phyloP scores from a whole-genome alignment of 2,329 filamentous ascomycete genomes.

The Phoma sp. region DNA sequence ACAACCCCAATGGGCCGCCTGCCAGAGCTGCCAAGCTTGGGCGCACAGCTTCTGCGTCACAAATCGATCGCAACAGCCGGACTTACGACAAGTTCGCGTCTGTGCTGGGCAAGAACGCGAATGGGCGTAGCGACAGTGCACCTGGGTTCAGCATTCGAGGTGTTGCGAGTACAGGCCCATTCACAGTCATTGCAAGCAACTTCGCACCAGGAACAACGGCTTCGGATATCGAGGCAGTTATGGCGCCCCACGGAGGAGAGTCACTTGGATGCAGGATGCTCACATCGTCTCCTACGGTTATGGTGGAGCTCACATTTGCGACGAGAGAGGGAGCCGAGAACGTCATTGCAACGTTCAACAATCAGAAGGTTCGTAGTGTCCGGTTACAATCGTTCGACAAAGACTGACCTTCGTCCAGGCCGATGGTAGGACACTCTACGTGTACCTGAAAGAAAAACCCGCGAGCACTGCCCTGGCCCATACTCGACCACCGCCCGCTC shows the following conservation, averaged over 20 bases:
- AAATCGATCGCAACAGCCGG: slow-evolving; percentile 52
- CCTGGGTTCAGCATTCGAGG: slow-evolving; percentile 73
- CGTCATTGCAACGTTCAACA: slow-evolving; percentile 78
- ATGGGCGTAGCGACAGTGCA: slow-evolving; percentile 40
- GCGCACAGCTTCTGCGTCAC: slow-evolving; percentile 49
- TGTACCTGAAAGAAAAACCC: slow-evolving; percentile 69
- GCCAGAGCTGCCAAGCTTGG: slow-evolving; percentile 42
- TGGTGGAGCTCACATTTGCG: slow-evolving; percentile 79
- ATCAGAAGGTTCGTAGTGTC: slow-evolving; percentile 69
- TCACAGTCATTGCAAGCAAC: slow-evolving; percentile 78
- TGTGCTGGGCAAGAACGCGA: slow-evolving; percentile 33
- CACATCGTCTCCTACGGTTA: slow-evolving; percentile 72
- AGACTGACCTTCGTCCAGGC: slow-evolving; percentile 61
- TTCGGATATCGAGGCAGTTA: slow-evolving; percentile 82
- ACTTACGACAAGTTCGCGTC: slow-evolving; percentile 52
- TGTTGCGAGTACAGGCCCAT: slow-evolving; percentile 67
- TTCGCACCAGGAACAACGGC: slow-evolving; percentile 83
- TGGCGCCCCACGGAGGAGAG: slow-evolving; percentile 74
- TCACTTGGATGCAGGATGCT: slow-evolving; percentile 72
- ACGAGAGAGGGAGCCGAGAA: slow-evolving; percentile 75
- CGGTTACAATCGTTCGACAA: neutral
- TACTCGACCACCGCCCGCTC: slow-evolving; percentile 33
- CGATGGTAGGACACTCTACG: slow-evolving; percentile 75
- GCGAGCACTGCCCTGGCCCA: slow-evolving; percentile 39
- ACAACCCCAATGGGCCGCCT: slow-evolving; percentile 49